phyloP scores from a whole-genome alignment of 1,139 yeast genomes.

The Pichia sp. region DNA sequence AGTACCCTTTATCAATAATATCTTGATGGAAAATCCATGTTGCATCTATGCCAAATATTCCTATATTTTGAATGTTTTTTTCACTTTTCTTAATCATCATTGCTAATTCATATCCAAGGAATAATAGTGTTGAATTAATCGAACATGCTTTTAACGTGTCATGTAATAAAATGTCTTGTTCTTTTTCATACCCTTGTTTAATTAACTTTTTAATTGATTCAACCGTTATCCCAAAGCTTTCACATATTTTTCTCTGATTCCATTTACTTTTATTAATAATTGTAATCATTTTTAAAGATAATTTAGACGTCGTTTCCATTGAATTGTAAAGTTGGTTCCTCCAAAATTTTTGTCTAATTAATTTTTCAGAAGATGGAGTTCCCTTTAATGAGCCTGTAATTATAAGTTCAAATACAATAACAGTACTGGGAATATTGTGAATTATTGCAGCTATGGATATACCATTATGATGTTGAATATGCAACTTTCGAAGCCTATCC shows the following conservation, averaged over 20 bases:
- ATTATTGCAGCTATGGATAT: not conserved
- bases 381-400: slow-evolving; percentile 4
- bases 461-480: slow-evolving; percentile 3
- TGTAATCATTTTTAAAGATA: slow-evolving; percentile 7
- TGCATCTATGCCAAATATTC: slow-evolving; percentile 9
- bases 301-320: too few species aligned
- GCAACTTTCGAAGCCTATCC: not conserved
- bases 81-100: not conserved
- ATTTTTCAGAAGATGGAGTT: too few species aligned
- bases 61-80: slow-evolving; percentile 6
- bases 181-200: not conserved
- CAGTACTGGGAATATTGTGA: not conserved
- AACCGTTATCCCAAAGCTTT: not conserved
- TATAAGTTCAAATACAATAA: slow-evolving; percentile 3
- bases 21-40: slow-evolving; percentile 5
- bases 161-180: not conserved
- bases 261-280: slow-evolving; percentile 3
- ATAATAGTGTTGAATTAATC: not conserved
- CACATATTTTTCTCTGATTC: slow-evolving; percentile 2
- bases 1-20: too few species aligned
- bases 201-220: not conserved
- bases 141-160: too few species aligned
- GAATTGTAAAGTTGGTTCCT: too few species aligned
- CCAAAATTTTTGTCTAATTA: too few species aligned
- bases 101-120: not conserved